Evolutionary conservation across 2,329 filamentous ascomycete genomes (phyloP), one percentile per base, ranked within the genome.

Genomic region (Pyrenochaeta sp.): DNA sequence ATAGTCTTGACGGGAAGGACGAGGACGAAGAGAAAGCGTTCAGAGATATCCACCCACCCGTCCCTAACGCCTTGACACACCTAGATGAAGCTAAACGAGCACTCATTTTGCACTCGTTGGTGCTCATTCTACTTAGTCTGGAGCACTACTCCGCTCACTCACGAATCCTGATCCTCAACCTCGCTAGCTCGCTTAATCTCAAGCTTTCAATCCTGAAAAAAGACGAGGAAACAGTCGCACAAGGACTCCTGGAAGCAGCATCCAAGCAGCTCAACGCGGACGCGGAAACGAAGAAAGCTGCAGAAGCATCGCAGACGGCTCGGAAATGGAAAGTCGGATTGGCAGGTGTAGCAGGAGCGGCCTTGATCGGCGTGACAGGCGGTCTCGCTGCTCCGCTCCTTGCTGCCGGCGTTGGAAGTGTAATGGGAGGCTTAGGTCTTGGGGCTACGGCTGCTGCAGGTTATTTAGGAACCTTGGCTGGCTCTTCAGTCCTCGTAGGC

Each of bases 281-380:
- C 59, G 86, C 89, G 1, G 92, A 95, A 73, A 88, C 88, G 0
- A 86, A 90, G 71, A 91, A 90, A 73, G 87, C 90, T 52, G 85
- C 81, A 0, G 89, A 92, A 54, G 87, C 91, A 59, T 86, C 84
- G 42, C 88, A 87, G 62, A 80, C 81, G n/a, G 78, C 85, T 19
- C 84, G 89, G 44, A 88, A 89, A 73, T 91, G 88, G 86, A 93
- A 93, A 73, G 92, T 97, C 22, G 92, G 93, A 0, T 82, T 97
- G 27, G 94, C 93, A 0, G 91, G 91, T 8, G 92, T 96, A 0
- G 93, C 92, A 0, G 94, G 94, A 10, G 94, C 94, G 1, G 91
- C 91, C 0, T 81, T 97, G 1, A 93, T 97, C n/a, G 88, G 88
- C 9, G 86, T 91, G 3, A 97, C 93, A 0, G 90, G 90, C 28